Base-by-base conservation (phyloP, 495 filamentous ascomycete genomes). In the Lophiostoma macrostomum region DNA sequence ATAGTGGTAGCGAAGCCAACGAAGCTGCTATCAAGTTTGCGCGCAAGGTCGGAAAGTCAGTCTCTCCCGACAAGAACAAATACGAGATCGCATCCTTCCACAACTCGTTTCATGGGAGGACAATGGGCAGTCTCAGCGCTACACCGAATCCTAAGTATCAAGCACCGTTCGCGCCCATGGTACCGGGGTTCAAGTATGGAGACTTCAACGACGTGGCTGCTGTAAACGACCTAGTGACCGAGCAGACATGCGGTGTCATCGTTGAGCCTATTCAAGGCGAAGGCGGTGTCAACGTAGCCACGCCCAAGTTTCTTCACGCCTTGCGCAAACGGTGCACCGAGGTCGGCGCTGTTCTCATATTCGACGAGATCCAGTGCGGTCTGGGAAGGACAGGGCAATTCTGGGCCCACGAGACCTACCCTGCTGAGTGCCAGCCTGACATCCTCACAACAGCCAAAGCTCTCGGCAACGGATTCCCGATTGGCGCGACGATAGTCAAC, bases 141-240 rank as follows among this genome's bases (percentile, higher is more conserved):
- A 98, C 93, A 4, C 94, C 90, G n/a, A 98, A 98, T 72, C 88
- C 89, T 10, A 98, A 98, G 66, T 98, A 98, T 71, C 93, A 98
- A 67, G 81, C 83, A 14, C 94, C 93, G 2, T 98, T 97, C 65
- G 73, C 87, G 12, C 93, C 93, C 18, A 96, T 98, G 90, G 71
- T 98, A 3, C 93, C 94, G 0, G 93, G 93, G 2, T 98, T 95
- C 71, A 80, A 73, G 55, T 90, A 95, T 63, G 90, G 90, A 20
- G 83, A 73, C 11, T 91, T 84, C 74, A 96, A 98, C 63, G 84
- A 97, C 66, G 70, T 87, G 12, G 79, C 73, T 16, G 80, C 76
- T 18, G 74, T 97, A 29, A 68, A 83, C 25, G 73, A 74, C 1
- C 74, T 96, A 7, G 79, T 98, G 24, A 95, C 86, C 0, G 82